Conservation (phyloP, 495 filamentous ascomycete species). For the Aspergillus incahuasiensis region DNA sequence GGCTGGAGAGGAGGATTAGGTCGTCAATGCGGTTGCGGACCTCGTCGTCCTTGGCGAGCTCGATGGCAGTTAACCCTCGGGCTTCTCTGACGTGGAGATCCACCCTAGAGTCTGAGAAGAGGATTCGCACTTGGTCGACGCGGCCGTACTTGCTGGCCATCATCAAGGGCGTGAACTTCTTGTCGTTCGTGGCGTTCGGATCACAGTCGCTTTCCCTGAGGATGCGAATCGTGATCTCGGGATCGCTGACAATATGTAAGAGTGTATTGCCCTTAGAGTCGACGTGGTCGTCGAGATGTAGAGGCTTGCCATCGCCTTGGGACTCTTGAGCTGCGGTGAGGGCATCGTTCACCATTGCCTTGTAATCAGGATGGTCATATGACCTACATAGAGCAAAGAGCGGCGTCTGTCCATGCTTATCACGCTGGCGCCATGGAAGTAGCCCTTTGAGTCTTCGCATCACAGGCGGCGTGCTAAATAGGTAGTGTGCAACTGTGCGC, state of each 20-base stretch:
- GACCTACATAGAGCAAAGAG: constrained; percentile 91
- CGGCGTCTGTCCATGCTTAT: constrained; percentile 95
- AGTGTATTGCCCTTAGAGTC: constrained; percentile 92
- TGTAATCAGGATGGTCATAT: constrained; percentile 89
- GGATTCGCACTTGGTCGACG: constrained; percentile 81
- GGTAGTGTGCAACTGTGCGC: constrained; percentile 85
- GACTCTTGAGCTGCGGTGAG: constrained; percentile 66
- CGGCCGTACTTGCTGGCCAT: constrained; percentile 98
- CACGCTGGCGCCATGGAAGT: constrained; percentile 83
- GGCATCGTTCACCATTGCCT: constrained; percentile 75
- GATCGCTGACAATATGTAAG: constrained; percentile 87
- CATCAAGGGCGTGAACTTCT: constrained; percentile 93
- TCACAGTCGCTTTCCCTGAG: constrained; percentile 83
- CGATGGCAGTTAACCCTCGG: constrained; percentile 89
- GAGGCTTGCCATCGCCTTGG: constrained; percentile 70
- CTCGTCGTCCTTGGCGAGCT: constrained; percentile 97
- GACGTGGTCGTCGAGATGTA: constrained; percentile 90
- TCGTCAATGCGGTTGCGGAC: constrained; percentile 95
- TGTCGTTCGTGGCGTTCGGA: constrained; percentile 94
- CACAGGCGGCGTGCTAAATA: constrained; percentile 86
- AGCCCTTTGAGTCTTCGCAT: constrained; percentile 68
- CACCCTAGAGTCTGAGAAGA: constrained; percentile 83
- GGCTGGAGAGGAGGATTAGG: constrained; percentile 73
- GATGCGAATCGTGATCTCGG: constrained; percentile 67
- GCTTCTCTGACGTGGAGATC: constrained; percentile 80